Evolutionary conservation across 495 filamentous ascomycete species (phyloP).

Genomic region (Chlorociboria aeruginascens): DNA sequence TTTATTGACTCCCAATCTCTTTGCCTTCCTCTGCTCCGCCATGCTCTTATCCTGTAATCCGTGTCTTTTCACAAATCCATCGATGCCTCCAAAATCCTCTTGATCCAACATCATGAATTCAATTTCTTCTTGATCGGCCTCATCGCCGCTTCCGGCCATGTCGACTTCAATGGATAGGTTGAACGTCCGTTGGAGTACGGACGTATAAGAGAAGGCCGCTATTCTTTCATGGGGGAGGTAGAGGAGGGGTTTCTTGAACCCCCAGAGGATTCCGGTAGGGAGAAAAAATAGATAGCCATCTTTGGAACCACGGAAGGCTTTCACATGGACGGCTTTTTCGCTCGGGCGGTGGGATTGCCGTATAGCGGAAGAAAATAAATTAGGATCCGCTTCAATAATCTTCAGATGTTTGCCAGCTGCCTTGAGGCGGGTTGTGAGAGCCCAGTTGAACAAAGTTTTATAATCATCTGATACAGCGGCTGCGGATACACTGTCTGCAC

Average conservation of each 20-base stretch:
- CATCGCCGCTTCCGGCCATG: slow-evolving; percentile 7
- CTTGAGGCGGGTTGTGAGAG: slow-evolving; percentile 47
- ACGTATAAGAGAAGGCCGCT: slow-evolving; percentile 76
- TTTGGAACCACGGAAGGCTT: slow-evolving; percentile 85
- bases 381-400: slow-evolving; percentile 56
- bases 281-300: slow-evolving; percentile 92
- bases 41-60: slow-evolving; percentile 82
- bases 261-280: slow-evolving; percentile 76
- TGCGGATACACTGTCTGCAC: slow-evolving; percentile 29
- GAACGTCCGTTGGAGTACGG: slow-evolving; percentile 83
- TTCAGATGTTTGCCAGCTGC: slow-evolving; percentile 35
- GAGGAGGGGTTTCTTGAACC: slow-evolving; percentile 87
- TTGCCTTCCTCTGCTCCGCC: slow-evolving; percentile 78
- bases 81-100: slow-evolving; percentile 72
- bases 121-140: slow-evolving; percentile 41
- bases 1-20: slow-evolving; percentile 57
- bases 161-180: slow-evolving; percentile 67
- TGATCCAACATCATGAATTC: slow-evolving; percentile 85
- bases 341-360: slow-evolving; percentile 76
- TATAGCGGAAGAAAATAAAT: slow-evolving; percentile 65
- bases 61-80: slow-evolving; percentile 70
- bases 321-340: slow-evolving; percentile 86
- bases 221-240: slow-evolving; percentile 75
- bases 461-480: slow-evolving; percentile 47
- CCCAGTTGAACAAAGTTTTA: slow-evolving; percentile 48